Evolutionary conservation across 108 stramenopile species (phyloP).

Genomic region (Cyclotella atomus): DNA sequence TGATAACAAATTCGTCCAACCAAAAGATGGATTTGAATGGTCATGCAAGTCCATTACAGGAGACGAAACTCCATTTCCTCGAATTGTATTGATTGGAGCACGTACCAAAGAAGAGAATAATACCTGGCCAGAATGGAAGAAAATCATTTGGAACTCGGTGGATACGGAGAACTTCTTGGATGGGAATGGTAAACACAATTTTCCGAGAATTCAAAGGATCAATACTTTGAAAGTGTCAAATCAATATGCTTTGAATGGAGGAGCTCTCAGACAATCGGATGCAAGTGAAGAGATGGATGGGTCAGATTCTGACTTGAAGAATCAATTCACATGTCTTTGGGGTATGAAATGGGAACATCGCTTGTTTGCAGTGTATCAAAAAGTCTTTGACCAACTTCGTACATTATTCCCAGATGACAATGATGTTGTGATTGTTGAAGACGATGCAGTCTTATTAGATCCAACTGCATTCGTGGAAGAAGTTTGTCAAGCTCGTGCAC

Average conservation of each 20-base stretch:
- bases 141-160: neutral
- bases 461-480: conserved; percentile 25
- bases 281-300: neutral
- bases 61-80: conserved; percentile 22
- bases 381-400: conserved; percentile 25
- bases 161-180: neutral
- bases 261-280: conserved; percentile 10
- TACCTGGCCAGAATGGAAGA: conserved; percentile 33
- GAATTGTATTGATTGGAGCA: conserved; percentile 50
- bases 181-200: neutral
- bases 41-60: conserved; percentile 13
- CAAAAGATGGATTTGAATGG: conserved; percentile 15
- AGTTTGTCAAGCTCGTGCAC: conserved; percentile 28
- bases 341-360: conserved; percentile 53
- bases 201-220: conserved; percentile 28
- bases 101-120: conserved; percentile 27
- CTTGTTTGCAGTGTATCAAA: conserved; percentile 45
- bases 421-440: conserved; percentile 46
- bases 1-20: neutral
- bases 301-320: neutral
- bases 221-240: conserved; percentile 43
- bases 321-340: conserved; percentile 10
- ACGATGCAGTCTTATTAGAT: conserved; percentile 34
- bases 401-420: conserved; percentile 23
- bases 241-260: conserved; percentile 37